Base-by-base conservation (phyloP, 192 early-diverging fungal genomes). In the Entomortierella chlamydospora region DNA sequence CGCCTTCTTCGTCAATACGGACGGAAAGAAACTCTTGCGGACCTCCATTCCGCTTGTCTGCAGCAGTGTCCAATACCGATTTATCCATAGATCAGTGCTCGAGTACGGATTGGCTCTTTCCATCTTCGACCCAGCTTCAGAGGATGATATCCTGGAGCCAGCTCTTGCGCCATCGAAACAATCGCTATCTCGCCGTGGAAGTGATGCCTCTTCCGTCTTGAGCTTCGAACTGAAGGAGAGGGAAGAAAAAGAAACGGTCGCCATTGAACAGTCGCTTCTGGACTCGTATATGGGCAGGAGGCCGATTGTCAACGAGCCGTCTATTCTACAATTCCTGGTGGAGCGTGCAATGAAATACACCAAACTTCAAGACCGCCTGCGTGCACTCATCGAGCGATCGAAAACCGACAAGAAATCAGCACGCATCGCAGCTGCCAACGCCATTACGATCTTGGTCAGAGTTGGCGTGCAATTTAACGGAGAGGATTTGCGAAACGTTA, bases 361-460 rank as follows among this genome's bases (percentile, higher is more conserved):
- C 2, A 20, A 29, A 34, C 50, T 68, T 56, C 58, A 59, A 29
- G 8, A 49, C 13, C 66, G 55, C 30, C 45, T 68, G 25, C 26
- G 47, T 6, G 55, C 25, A 8, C 23, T 31, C 7, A 49, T 68
- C 23, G 66, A 68, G 43, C 25, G 15, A 2, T 68, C 66, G 17
- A 68, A 68, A 42, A 33, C 37, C 13, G 34, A 37, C 34, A 25
- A 68, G 39, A 68, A 58, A 42, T 34, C 10, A 15, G 45, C 42
- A 45, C 55, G 66, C 20, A 58, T 17, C 31, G 66, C 66, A 30
- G 66, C 66, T 10, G 66, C 66, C 8, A 68, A 68, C 25, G 66
- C 66, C 18, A 68, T 68, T 33, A 68, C 66, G 45, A 59, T 68
- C n/a, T 50, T 68, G 56, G 23, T 68, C 20, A 33, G 47, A 58